Conservation (phyloP, 2,329 filamentous ascomycete species). For the Colletotrichum aenigma region DNA sequence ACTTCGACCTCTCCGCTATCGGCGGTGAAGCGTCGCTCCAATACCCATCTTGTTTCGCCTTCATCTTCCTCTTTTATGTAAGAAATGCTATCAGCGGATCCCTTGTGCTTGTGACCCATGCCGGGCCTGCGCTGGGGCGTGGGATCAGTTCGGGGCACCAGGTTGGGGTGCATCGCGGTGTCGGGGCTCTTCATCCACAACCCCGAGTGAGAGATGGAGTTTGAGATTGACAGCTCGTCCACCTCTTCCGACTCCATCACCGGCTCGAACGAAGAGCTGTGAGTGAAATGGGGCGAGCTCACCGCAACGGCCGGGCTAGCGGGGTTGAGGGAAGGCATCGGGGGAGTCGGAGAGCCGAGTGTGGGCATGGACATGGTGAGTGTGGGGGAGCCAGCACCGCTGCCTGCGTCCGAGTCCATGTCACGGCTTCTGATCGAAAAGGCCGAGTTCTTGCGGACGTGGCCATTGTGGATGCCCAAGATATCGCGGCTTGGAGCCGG, state of each 20-base stretch:
- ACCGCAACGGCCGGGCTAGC: slow-evolving; percentile 16
- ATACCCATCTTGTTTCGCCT: slow-evolving; percentile 67
- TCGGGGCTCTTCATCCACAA: slow-evolving; percentile 27
- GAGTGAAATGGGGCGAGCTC: slow-evolving; percentile 26
- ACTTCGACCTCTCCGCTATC: slow-evolving; percentile 70
- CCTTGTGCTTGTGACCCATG: slow-evolving; percentile 54
- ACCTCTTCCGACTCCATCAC: slow-evolving; percentile 44
- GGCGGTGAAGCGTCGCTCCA: slow-evolving; percentile 70
- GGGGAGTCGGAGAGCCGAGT: slow-evolving; percentile 29
- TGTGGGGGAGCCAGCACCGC: slow-evolving; percentile 55
- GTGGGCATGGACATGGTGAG: slow-evolving; percentile 45
- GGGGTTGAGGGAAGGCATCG: slow-evolving; percentile 5
- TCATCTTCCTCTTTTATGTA: slow-evolving; percentile 68
- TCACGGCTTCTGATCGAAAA: slow-evolving; percentile 54
- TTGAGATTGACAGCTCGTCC: slow-evolving; percentile 17
- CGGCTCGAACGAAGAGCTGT: slow-evolving; percentile 36
- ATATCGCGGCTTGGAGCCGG: slow-evolving; percentile 18
- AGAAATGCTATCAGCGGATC: slow-evolving; percentile 71
- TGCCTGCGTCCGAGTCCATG: slow-evolving; percentile 52
- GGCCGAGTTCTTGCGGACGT: slow-evolving; percentile 53
- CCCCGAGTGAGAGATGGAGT: slow-evolving; percentile 27
- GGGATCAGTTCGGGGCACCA: slow-evolving; percentile 20
- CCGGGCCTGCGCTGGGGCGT: slow-evolving; percentile 28
- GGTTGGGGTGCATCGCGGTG: slow-evolving; percentile 10
- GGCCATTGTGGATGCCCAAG: slow-evolving; percentile 23